A percentile compares a stretch with the other conserved stretches of the same genome.
phyloP scores from a whole-genome alignment of 805 yeast genomes.

The Cyberlindnera suaveolens region DNA sequence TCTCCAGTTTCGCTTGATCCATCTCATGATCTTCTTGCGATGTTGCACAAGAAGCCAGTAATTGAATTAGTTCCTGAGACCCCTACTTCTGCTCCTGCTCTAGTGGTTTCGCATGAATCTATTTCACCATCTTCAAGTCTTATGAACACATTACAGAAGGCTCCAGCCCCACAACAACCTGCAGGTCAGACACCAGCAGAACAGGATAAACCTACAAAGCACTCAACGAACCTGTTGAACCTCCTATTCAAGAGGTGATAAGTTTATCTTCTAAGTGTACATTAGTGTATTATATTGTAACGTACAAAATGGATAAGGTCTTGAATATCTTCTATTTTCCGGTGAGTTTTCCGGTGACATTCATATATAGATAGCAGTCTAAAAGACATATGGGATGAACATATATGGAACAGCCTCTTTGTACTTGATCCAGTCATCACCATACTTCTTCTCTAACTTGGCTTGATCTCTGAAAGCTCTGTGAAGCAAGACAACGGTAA shows the following conservation, averaged over 20 bases:
- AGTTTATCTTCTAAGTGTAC: background rate
- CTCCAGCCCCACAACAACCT: conserved; percentile 1
- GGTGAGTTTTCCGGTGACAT: no score
- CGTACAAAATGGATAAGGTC: no score
- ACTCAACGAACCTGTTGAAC: conserved; percentile 5
- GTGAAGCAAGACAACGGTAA: conserved; percentile 80
- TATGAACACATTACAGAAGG: conserved; percentile 14
- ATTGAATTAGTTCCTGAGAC: conserved; percentile 3
- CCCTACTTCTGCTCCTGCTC: background rate
- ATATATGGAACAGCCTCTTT: conserved; percentile 83
- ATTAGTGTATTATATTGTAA: no score
- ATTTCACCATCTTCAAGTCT: conserved; percentile 18
- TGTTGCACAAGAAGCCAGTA: conserved; percentile 6
- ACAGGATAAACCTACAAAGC: background rate
- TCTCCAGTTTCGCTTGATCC: background rate
- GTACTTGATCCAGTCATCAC: conserved; percentile 89
- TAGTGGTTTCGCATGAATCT: conserved; percentile 2
- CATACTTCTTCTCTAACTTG: conserved; percentile 83
- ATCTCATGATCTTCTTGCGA: conserved; percentile 6
- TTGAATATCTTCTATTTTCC: no score
- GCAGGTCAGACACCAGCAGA: background rate
- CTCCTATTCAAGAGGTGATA: conserved; percentile 8
- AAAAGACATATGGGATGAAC: conserved; percentile 83
- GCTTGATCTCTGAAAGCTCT: conserved; percentile 84
- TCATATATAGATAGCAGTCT: conserved; percentile 6